Conservation (phyloP, 805 yeast species). For the Zygotorulaspora chibaensis region DNA sequence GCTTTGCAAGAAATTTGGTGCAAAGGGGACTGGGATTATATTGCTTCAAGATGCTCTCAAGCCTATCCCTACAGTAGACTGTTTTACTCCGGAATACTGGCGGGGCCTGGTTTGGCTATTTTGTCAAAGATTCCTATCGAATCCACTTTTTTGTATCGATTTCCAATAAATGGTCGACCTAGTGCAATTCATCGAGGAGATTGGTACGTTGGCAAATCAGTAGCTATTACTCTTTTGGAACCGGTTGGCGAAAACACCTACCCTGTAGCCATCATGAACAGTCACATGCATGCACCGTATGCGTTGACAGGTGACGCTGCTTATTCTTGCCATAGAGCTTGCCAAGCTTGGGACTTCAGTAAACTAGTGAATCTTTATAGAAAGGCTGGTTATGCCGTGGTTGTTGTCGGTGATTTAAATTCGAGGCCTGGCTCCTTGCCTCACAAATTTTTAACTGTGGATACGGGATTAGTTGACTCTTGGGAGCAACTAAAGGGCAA, state of each 20-base stretch:
- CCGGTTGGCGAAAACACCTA: conserved; percentile 45
- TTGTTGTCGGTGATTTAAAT: conserved; percentile 91
- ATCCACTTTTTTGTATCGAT: conserved; percentile 72
- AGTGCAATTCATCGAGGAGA: conserved; percentile 93
- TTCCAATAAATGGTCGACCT: conserved; percentile 91
- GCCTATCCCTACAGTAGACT: conserved; percentile 61
- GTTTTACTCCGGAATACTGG: conserved; percentile 76
- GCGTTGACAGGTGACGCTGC: conserved; percentile 78
- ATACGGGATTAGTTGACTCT: conserved; percentile 69
- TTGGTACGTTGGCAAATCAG: conserved; percentile 93
- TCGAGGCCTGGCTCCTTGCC: conserved; percentile 85
- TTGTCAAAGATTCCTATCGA: conserved; percentile 80
- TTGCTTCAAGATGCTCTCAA: conserved; percentile 43
- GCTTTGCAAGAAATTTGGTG: conserved; percentile 97
- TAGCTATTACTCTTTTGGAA: conserved; percentile 65
- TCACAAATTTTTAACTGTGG: conserved; percentile 62
- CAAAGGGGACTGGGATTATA: conserved; percentile 70
- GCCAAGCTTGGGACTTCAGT: conserved; percentile 96
- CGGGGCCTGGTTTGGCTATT: conserved; percentile 92
- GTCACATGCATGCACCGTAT: conserved; percentile 98
- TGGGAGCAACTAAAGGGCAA: conserved; percentile 70
- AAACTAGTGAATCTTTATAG: conserved; percentile 56
- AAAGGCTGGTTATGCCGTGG: conserved; percentile 75
- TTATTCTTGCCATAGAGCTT: conserved; percentile 82
- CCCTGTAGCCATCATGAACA: conserved; percentile 75